Conservation (phyloP, 345 rosid genomes). For the Psidium friedrichsthalianum region DNA sequence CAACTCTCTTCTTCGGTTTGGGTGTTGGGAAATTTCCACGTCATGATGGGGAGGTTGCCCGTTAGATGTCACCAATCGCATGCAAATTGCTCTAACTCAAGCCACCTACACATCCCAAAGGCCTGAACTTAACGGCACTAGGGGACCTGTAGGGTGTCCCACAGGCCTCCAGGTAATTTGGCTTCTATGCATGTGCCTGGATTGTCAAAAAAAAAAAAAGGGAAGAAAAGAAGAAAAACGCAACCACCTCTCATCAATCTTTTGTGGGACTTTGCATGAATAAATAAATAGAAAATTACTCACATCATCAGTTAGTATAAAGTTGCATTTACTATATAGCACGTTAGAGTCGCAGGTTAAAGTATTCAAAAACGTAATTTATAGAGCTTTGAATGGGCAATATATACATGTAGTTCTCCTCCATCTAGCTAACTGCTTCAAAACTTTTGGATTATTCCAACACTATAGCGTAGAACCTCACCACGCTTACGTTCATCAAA, state of each 20-base stretch:
- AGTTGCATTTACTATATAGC: neutral
- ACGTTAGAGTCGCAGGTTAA: neutral
- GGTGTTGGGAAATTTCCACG: fast-evolving
- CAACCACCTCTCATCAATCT: neutral
- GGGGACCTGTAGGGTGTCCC: neutral
- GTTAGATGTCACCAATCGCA: neutral
- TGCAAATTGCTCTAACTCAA: neutral
- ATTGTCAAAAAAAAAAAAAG: neutral
- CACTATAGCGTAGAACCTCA: too few relatives aligned
- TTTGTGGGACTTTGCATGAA: neutral
- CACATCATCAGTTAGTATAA: neutral
- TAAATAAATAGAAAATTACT: too few relatives aligned
- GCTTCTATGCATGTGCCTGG: too few relatives aligned
- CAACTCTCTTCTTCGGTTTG: too few relatives aligned
- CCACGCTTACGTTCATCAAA: too few relatives aligned
- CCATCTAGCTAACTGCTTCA: too few relatives aligned
- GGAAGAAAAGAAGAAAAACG: neutral
- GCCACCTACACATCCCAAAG: too few relatives aligned
- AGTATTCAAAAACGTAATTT: too few relatives aligned
- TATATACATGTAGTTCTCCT: too few relatives aligned
- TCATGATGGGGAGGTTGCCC: fast-evolving
- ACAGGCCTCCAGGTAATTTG: fast-evolving
- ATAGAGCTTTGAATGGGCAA: too few relatives aligned
- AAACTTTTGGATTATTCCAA: too few relatives aligned
- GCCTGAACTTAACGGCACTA: neutral